Conservation (phyloP, 2,329 filamentous ascomycete species). For the Beauveria australis region DNA sequence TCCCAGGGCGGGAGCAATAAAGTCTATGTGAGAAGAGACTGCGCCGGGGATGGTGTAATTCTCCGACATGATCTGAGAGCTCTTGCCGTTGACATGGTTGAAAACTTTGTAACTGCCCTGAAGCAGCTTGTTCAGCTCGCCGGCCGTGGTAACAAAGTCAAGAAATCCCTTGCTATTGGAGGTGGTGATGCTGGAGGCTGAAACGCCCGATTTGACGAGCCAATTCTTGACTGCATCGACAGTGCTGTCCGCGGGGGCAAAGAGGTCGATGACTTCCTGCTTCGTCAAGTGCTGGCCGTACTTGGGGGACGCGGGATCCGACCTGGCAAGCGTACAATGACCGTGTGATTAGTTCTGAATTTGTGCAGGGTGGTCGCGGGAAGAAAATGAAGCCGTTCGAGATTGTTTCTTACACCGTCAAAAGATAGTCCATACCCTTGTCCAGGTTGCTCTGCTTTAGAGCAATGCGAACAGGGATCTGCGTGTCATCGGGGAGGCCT, state of each 20-base stretch:
- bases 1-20: not conserved
- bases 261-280: not conserved
- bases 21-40: not conserved
- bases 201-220: conserved; percentile 44
- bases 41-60: not conserved
- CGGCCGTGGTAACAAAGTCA: conserved; percentile 11
- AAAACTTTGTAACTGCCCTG: conserved; percentile 19
- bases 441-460: not conserved
- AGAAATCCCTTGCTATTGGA: conserved; percentile 41
- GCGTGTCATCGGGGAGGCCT: not conserved
- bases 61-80: not conserved
- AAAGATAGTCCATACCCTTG: not conserved
- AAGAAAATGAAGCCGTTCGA: not conserved
- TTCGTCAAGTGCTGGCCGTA: conserved; percentile 4
- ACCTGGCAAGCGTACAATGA: not conserved
- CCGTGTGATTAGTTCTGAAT: not conserved
- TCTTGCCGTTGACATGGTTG: not conserved
- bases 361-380: not conserved
- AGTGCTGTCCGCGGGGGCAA: conserved; percentile 24
- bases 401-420: not conserved
- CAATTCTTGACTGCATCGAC: conserved; percentile 44
- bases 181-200: conserved; percentile 34
- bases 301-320: not conserved
- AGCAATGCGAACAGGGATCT: conserved; percentile 6
- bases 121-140: conserved; percentile 28